Evolutionary conservation across 176 grass and related monocot species (phyloP).

Genomic region (Aechmea fasciata): DNA sequence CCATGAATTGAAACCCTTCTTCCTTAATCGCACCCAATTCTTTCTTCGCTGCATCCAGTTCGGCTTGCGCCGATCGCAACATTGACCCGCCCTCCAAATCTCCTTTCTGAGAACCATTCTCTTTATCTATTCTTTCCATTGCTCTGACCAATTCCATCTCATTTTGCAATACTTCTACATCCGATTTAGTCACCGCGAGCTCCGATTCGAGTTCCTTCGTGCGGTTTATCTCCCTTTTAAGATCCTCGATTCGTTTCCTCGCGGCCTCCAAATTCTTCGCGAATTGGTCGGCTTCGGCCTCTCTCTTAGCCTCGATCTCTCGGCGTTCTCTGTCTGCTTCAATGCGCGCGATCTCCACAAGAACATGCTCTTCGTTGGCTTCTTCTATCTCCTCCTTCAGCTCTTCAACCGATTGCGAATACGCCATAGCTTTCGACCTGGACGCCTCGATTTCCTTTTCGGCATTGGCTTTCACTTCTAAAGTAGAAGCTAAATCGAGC

Average conservation of each 20-base stretch:
- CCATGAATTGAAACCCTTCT: constrained; percentile 65
- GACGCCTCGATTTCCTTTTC: constrained; percentile 67
- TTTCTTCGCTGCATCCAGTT: constrained; percentile 44
- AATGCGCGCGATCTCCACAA: constrained; percentile 91
- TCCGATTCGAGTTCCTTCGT: constrained; percentile 45
- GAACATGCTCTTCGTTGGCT: constrained; percentile 87
- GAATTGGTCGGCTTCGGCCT: constrained; percentile 35
- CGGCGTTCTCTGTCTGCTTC: constrained; percentile 78
- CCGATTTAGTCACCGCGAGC: constrained; percentile 48
- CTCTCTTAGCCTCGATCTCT: constrained; percentile 49
- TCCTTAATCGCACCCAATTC: constrained; percentile 66
- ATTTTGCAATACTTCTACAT: constrained; percentile 57
- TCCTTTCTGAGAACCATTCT: constrained; percentile 10
- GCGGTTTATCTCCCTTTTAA: constrained; percentile 27
- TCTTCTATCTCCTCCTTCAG: constrained; percentile 53
- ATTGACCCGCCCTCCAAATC: constrained; percentile 12
- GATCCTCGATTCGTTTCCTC: constrained; percentile 35
- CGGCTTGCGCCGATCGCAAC: constrained; percentile 35
- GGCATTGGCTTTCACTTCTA: constrained; percentile 56
- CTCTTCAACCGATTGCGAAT: constrained; percentile 42
- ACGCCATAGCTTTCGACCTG: constrained; percentile 31
- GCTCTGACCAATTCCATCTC: constrained; percentile 85
- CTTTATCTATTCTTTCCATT: constrained; percentile 47
- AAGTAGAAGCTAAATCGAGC: constrained; percentile 37
- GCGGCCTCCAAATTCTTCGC: constrained; percentile 37